phyloP scores from a whole-genome alignment of 305 asterid species.

The Fraxinus paxiana region DNA sequence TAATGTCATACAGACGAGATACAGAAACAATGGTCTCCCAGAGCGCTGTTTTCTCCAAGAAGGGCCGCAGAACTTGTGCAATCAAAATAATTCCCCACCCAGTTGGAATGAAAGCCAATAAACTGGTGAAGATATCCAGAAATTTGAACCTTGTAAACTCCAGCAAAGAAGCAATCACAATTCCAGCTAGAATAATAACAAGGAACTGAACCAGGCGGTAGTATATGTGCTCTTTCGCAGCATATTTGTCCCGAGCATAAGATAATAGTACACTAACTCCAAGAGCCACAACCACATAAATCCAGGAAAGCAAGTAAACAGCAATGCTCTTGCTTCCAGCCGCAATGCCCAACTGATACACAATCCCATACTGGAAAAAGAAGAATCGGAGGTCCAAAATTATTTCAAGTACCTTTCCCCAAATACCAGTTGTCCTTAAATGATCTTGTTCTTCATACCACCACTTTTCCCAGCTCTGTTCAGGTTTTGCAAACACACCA shows the following conservation, averaged over 20 bases:
- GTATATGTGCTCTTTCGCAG: slow-evolving; percentile 64
- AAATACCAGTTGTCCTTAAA: slow-evolving; percentile 55
- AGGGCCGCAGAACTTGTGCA: slow-evolving; percentile 54
- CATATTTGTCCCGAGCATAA: slow-evolving; percentile 55
- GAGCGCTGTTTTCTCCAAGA: slow-evolving; percentile 38
- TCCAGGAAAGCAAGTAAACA: slow-evolving; percentile 61
- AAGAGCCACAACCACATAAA: slow-evolving; percentile 47
- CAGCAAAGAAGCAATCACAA: slow-evolving; percentile 43
- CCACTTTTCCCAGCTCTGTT: slow-evolving; percentile 70
- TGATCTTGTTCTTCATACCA: slow-evolving; percentile 71
- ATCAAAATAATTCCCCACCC: slow-evolving; percentile 58
- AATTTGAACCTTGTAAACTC: slow-evolving; percentile 45
- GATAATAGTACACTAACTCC: slow-evolving; percentile 39
- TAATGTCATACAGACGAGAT: slow-evolving; percentile 52
- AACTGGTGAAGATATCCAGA: slow-evolving; percentile 49
- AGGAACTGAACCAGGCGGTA: slow-evolving; percentile 68
- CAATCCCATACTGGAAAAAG: slow-evolving; percentile 68
- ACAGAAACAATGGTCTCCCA: slow-evolving; percentile 50
- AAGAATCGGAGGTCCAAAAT: slow-evolving; percentile 57
- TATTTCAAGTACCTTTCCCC: slow-evolving; percentile 53
- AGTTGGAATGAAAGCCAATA: slow-evolving; percentile 62
- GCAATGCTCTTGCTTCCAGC: slow-evolving; percentile 51
- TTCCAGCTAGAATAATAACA: slow-evolving; percentile 38
- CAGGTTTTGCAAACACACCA: slow-evolving; percentile 55
- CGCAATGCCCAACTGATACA: slow-evolving; percentile 56